Conservation (phyloP, 805 yeast genomes). For the Diddensiella transvaalensis region DNA sequence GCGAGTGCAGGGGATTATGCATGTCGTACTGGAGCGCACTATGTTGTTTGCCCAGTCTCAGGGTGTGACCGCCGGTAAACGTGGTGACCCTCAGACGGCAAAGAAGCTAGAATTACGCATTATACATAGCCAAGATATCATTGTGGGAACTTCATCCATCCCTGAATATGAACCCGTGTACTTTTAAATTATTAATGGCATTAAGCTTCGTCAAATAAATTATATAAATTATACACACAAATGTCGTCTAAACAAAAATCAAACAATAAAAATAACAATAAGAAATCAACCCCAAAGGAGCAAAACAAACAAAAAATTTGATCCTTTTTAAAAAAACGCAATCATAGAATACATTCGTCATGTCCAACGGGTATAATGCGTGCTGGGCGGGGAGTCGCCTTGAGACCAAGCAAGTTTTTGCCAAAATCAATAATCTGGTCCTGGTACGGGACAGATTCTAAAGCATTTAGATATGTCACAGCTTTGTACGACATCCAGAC, state of each 20-base stretch:
- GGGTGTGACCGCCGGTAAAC: slow-evolving; percentile 18
- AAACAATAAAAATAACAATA: too few species aligned
- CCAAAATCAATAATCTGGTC: slow-evolving; percentile 9
- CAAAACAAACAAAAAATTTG: too few species aligned
- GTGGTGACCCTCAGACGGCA: slow-evolving; percentile 53
- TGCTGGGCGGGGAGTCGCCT: background rate
- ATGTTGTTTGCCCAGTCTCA: slow-evolving; percentile 15
- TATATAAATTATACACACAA: background rate
- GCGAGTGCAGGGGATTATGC: slow-evolving; percentile 38
- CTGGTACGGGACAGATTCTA: slow-evolving; percentile 10
- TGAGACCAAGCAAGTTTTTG: slow-evolving; percentile 9
- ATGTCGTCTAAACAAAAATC: background rate
- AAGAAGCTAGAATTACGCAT: slow-evolving; percentile 69
- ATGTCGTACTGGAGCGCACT: slow-evolving; percentile 43
- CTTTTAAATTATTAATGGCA: background rate
- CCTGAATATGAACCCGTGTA: background rate
- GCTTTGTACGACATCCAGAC: slow-evolving; percentile 32
- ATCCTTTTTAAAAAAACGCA: too few species aligned
- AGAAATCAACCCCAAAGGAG: too few species aligned
- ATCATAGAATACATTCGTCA: background rate
- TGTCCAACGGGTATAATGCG: background rate
- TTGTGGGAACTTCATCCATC: slow-evolving; percentile 5
- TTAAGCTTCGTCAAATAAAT: background rate
- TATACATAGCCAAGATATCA: slow-evolving; percentile 50
- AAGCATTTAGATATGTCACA: slow-evolving; percentile 16